Conservation (phyloP, 257 asterid species). For the Nicotiana undulata region DNA sequence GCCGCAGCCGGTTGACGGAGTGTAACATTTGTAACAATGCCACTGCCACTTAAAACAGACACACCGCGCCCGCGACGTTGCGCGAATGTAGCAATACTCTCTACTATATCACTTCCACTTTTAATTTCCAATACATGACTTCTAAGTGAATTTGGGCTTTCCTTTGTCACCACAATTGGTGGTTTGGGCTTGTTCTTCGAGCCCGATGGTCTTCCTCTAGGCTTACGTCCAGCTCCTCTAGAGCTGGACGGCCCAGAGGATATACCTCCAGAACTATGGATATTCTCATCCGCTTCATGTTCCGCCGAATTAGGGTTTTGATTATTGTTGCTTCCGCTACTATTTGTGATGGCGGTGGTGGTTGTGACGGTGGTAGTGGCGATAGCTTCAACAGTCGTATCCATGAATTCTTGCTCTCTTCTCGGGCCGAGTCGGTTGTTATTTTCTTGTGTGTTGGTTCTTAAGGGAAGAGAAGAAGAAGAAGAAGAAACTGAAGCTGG, state of each 20-base stretch:
- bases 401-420: constrained; percentile 32
- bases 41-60: constrained; percentile 66
- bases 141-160: constrained; percentile 65
- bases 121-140: constrained; percentile 69
- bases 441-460: constrained; percentile 30
- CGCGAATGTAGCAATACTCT: constrained; percentile 50
- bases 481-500: constrained; percentile 14
- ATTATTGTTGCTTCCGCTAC: constrained; percentile 31
- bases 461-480: too few species aligned
- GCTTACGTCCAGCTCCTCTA: constrained; percentile 42
- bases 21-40: constrained; percentile 48
- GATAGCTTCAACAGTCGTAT: not conserved
- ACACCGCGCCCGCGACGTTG: constrained; percentile 62
- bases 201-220: constrained; percentile 71
- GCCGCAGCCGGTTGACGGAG: constrained; percentile 58
- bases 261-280: constrained; percentile 19
- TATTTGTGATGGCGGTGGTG: constrained; percentile 20
- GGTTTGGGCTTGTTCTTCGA: constrained; percentile 66
- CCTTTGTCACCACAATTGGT: constrained; percentile 60
- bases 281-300: constrained; percentile 21
- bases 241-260: constrained; percentile 29
- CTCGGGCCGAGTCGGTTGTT: constrained; percentile 2
- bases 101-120: constrained; percentile 47
- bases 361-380: constrained; percentile 4
- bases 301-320: constrained; percentile 35